phyloP scores from a whole-genome alignment of 495 filamentous ascomycete species.

The Lichina pygmaea region DNA sequence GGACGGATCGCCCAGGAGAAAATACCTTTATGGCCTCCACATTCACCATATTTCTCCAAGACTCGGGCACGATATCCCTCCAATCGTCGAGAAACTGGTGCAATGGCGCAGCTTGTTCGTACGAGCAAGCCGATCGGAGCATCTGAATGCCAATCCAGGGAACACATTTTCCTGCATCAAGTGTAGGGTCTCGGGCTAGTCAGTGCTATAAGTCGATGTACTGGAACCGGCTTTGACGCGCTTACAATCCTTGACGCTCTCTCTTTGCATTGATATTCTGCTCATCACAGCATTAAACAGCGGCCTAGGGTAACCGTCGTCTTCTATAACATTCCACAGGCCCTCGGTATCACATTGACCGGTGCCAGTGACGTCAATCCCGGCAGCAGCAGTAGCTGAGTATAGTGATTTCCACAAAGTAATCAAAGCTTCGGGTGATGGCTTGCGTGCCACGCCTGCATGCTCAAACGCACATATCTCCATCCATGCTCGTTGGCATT shows the following conservation, averaged over 20 bases:
- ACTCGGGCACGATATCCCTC: conserved; percentile 2
- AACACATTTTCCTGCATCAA: conserved; percentile 19
- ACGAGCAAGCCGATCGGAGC: conserved; percentile 15
- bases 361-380: conserved; percentile 9
- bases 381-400: conserved; percentile 5
- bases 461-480: conserved; percentile 14
- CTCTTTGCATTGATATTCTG: conserved; percentile 11
- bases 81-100: conserved; percentile 1
- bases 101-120: not conserved
- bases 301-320: conserved; percentile 18
- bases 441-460: conserved; percentile 3
- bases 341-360: conserved; percentile 17
- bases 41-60: conserved; percentile 1
- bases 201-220: conserved; percentile 14
- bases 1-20: not conserved
- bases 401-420: conserved; percentile 12
- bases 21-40: conserved; percentile 2
- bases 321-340: conserved; percentile 12
- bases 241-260: conserved; percentile 4
- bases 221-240: not conserved
- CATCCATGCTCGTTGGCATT: conserved; percentile 12
- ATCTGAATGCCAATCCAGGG: conserved; percentile 24
- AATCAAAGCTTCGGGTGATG: conserved; percentile 7
- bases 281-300: conserved; percentile 19
- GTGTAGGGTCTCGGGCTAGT: not conserved